phyloP scores from a whole-genome alignment of 805 yeast species.

The Blastobotrys terrestris region DNA sequence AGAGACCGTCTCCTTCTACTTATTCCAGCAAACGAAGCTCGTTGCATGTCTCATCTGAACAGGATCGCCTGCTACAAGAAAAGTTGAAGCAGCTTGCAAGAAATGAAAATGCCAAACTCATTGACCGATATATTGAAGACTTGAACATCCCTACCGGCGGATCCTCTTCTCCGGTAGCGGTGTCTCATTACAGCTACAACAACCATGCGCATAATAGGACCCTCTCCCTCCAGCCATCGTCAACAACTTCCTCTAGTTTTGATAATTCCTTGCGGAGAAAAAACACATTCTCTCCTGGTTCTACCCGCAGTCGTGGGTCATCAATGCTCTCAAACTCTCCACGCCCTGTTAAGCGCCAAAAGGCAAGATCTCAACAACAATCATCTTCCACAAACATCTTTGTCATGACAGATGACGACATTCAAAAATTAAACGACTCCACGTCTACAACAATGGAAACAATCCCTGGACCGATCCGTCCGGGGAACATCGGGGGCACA shows the following conservation, averaged over 20 bases:
- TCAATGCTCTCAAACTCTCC: not conserved
- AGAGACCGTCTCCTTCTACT: not conserved
- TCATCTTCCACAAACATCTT: not conserved
- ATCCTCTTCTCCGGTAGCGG: not conserved
- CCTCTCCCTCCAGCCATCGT: not conserved
- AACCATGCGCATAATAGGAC: not conserved
- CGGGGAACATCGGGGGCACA: slow-evolving; percentile 20
- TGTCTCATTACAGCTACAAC: not conserved
- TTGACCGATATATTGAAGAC: not conserved
- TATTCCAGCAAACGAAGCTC: not conserved
- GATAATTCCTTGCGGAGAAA: not conserved
- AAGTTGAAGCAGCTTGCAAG: slow-evolving; percentile 25
- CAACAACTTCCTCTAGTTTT: not conserved
- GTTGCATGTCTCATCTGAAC: slow-evolving; percentile 9
- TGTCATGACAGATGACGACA: slow-evolving; percentile 7
- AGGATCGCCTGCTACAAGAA: slow-evolving; percentile 22
- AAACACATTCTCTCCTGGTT: not conserved
- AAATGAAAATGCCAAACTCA: slow-evolving; percentile 23
- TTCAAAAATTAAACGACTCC: not conserved
- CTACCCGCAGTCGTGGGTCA: not conserved
- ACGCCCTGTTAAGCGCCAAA: not conserved
- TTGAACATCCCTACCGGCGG: not conserved
- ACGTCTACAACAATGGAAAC: not conserved
- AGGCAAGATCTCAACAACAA: not conserved
- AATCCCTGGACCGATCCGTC: slow-evolving; percentile 17